Base-by-base conservation (phyloP, 169 alveolate genomes). In the Eimeria necatrix region DNA sequence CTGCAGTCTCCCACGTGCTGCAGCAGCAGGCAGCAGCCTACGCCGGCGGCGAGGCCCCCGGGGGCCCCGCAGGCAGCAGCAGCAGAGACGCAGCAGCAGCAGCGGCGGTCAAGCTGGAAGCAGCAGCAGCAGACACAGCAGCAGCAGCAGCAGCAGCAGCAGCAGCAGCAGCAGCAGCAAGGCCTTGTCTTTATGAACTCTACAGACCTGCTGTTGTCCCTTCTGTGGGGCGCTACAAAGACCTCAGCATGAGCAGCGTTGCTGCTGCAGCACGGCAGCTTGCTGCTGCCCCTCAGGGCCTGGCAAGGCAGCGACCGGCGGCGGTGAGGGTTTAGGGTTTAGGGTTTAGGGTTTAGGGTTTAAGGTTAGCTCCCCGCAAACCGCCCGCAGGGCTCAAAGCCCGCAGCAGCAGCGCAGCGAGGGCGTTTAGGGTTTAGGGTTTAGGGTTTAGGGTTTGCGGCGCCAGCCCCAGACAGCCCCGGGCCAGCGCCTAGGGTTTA, bases 361-460 rank as follows among this genome's bases (percentile, higher is more conserved):
- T 56, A 56, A 14, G 64, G 64, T 56, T 9, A 14, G 64, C 20
- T 56, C 16, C 16, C 16, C 6, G 26, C 26, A 48, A 24, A 3
- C 20, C 3, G 81, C 14, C 51, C 22, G 20, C 22, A 71, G 81
- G 81, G 81, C 20, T 61, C n/a, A 61, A n/a, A n/a, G n/a, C n/a
- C n/a, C n/a, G n/a, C n/a, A n/a, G n/a, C n/a, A n/a, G n/a, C n/a
- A n/a, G n/a, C n/a, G n/a, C n/a, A n/a, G n/a, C n/a, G n/a, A 9
- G 8, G 14, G 81, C 51, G 73, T 61, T 61, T 61, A 61, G 73
- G 73, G 73, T 71, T 71, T 71, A 71, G 81, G 48, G 81, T 7
- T 22, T 71, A 71, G 81, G 81, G 81, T 71, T 71, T 71, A 71
- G 81, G 81, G 81, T 71, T 71, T 71, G 51, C 14, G 81, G 81